These are phyloP conservation scores for Scheffersomyces cryptocercus DNA, from an alignment of 1,139 yeast genomes.

Conservation along the genomic window DNA sequence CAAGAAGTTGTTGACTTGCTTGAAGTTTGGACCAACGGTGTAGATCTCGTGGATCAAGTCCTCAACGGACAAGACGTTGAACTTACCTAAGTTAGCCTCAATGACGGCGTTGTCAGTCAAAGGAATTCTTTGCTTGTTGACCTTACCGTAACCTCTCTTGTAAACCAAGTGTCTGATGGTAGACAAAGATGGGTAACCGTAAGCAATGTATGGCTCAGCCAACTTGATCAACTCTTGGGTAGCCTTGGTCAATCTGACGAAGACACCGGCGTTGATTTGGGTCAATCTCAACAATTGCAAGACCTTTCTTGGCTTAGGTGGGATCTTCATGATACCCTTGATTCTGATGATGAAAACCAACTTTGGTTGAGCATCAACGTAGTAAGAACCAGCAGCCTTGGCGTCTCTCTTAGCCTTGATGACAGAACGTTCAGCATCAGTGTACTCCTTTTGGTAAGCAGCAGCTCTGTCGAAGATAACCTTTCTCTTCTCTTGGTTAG, in stretches of 20 bases:
- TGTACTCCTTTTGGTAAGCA: conserved; percentile 96
- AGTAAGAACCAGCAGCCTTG: conserved; percentile 93
- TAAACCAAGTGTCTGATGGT: conserved; percentile 95
- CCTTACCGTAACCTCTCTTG: conserved; percentile 99
- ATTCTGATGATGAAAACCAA: conserved; percentile 97
- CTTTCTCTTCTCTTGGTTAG: conserved; percentile 89
- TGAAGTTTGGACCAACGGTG: conserved; percentile 99
- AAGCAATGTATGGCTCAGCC: conserved; percentile 99
- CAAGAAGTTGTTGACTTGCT: conserved; percentile 99
- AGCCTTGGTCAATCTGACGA: conserved; percentile 98
- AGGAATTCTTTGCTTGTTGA: conserved; percentile 97
- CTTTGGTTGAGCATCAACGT: conserved; percentile 96
- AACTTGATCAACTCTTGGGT: conserved; percentile 94
- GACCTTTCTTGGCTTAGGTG: conserved; percentile 99
- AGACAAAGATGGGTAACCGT: conserved; percentile 98
- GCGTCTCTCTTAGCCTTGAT: conserved; percentile 95
- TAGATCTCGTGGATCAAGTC: conserved; percentile 98
- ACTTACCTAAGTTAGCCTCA: conserved; percentile 92
- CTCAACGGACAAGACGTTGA: conserved; percentile 94
- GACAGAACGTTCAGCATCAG: conserved; percentile 90
- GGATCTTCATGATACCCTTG: conserved; percentile 99
- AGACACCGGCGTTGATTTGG: conserved; percentile 98
- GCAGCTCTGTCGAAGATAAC: conserved; percentile 97
- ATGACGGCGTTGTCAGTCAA: conserved; percentile 91
- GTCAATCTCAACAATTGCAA: conserved; percentile 96